These are phyloP conservation scores for Amylostereum areolatum DNA, from an alignment of 1,284 basidiomycete genomes.

Conservation along the genomic window DNA sequence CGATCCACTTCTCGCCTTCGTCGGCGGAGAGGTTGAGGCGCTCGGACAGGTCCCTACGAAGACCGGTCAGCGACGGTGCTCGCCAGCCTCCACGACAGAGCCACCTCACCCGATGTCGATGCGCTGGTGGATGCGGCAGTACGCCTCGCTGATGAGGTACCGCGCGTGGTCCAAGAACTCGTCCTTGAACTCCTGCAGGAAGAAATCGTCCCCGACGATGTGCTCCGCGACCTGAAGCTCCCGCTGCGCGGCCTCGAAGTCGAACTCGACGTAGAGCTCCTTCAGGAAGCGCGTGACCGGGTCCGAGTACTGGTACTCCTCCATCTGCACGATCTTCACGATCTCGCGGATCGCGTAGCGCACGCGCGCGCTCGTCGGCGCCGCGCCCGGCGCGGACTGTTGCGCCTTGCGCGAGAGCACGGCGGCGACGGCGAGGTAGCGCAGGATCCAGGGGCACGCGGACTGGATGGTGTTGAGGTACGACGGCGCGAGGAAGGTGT, in stretches of 20 bases:
- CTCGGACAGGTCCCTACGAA: slow-evolving; percentile 78
- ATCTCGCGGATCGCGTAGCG: slow-evolving; percentile 84
- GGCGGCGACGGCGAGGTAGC: slow-evolving; percentile 91
- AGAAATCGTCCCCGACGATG: slow-evolving; percentile 91
- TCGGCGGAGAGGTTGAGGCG: slow-evolving; percentile 88
- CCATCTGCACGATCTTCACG: slow-evolving; percentile 86
- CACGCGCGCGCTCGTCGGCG: slow-evolving; percentile 57
- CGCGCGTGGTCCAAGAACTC: slow-evolving; percentile 96
- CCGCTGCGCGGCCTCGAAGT: slow-evolving; percentile 85
- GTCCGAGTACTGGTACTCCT: slow-evolving; percentile 93
- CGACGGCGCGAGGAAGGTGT: slow-evolving; percentile 92
- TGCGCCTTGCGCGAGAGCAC: slow-evolving; percentile 81
- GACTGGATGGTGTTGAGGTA: slow-evolving; percentile 99
- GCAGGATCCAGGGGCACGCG: slow-evolving; percentile 89
- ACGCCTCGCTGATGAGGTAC: slow-evolving; percentile 93
- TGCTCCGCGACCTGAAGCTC: slow-evolving; percentile 77
- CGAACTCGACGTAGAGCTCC: slow-evolving; percentile 90
- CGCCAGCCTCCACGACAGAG: slow-evolving; percentile 12
- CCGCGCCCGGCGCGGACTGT: slow-evolving; percentile 29
- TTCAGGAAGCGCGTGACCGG: slow-evolving; percentile 92
- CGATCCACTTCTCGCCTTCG: slow-evolving; percentile 99
- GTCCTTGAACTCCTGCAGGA: slow-evolving; percentile 84
- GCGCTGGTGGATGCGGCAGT: slow-evolving; percentile 94
- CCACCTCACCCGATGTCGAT: slow-evolving; percentile 84
- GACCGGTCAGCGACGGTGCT: background rate